Evolutionary conservation across 2,329 filamentous ascomycete species (phyloP), one percentile per base, ranked within the genome.

Genomic region (Penicillium sp.): DNA sequence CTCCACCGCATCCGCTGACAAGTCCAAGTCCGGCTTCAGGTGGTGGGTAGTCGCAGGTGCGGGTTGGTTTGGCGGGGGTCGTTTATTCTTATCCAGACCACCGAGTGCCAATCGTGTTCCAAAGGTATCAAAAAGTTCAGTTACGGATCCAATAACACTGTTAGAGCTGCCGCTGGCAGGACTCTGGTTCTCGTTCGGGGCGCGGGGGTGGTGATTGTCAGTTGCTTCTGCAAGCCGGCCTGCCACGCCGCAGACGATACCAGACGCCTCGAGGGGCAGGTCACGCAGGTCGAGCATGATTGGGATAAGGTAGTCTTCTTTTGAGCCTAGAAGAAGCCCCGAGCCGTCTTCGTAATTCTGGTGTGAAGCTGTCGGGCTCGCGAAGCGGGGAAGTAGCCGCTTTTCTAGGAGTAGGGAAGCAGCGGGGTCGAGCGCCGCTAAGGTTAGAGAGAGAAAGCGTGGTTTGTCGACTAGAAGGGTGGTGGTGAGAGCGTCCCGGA

Each of bases 211-310:
- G 65, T 25, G 48, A 19, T 78, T 78, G 54, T 81, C 76, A 73
- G 91, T 88, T 46, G 90, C 90, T 50, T 90, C 86, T 1, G 92
- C 89, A 27, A 98, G 80, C 54, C 87, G 84, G 26, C 92, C 91
- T 0, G 93, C 93, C 2, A 99, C 91, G 27, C 95, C 93, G 65
- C 93, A 97, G 3, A 99, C 92, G 57, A 99, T 97, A 23, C 93
- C 93, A 0, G 93, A 96, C 8, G 92, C 92, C 73, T 96, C 92
- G 43, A 93, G 83, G 0, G 93, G 91, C 42, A 98, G 79, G 43
- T 86, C 86, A 21, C 85, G 86, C 26, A 99, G 82, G 67, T 98
- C 92, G 3, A 99, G 83, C 57, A 92, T 93, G 65, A 99, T 95
- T 1, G 95, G 92, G 1, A 96, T 86, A 33, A 93, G 81, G 57